Conservation (phyloP, 768 basidiomycete genomes). For the Tephrocybe rancida region DNA sequence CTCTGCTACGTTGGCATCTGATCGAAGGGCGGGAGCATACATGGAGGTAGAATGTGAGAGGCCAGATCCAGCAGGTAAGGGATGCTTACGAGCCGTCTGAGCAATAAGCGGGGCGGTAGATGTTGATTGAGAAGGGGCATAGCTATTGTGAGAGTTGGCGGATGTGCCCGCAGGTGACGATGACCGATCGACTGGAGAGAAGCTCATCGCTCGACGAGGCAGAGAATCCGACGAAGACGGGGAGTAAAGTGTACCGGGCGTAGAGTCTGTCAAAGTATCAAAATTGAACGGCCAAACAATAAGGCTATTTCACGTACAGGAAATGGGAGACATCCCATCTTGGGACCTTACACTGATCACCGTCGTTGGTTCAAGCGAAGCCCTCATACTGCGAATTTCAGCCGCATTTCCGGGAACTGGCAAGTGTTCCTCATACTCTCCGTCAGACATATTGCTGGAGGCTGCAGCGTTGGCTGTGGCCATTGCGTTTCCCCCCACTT, state of each 20-base stretch:
- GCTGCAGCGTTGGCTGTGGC: slow-evolving; percentile 10
- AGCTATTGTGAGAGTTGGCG: slow-evolving; percentile 17
- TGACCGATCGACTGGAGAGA: slow-evolving; percentile 26
- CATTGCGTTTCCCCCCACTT: not conserved
- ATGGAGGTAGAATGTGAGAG: slow-evolving; percentile 30
- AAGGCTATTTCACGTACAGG: not conserved
- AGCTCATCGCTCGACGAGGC: slow-evolving; percentile 18
- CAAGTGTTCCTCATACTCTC: slow-evolving; percentile 1
- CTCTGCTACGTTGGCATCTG: slow-evolving; percentile 6
- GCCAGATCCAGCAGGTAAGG: slow-evolving; percentile 5
- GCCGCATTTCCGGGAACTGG: not conserved
- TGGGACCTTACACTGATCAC: slow-evolving; percentile 21
- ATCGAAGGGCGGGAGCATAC: slow-evolving; percentile 20
- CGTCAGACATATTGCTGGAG: slow-evolving; percentile 12
- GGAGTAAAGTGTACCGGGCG: slow-evolving; percentile 27
- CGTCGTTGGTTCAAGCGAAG: slow-evolving; percentile 30
- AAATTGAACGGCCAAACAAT: not conserved
- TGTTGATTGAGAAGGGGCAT: slow-evolving; percentile 15
- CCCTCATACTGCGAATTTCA: slow-evolving; percentile 19
- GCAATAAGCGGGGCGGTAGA: slow-evolving; percentile 12
- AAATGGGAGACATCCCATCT: not conserved
- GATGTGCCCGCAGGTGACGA: slow-evolving; percentile 25
- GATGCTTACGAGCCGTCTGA: slow-evolving; percentile 4
- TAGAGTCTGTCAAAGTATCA: slow-evolving; percentile 8
- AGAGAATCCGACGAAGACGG: slow-evolving; percentile 36